Base-by-base conservation (phyloP, 768 basidiomycete genomes). In the Dioszegia aurantiaca region DNA sequence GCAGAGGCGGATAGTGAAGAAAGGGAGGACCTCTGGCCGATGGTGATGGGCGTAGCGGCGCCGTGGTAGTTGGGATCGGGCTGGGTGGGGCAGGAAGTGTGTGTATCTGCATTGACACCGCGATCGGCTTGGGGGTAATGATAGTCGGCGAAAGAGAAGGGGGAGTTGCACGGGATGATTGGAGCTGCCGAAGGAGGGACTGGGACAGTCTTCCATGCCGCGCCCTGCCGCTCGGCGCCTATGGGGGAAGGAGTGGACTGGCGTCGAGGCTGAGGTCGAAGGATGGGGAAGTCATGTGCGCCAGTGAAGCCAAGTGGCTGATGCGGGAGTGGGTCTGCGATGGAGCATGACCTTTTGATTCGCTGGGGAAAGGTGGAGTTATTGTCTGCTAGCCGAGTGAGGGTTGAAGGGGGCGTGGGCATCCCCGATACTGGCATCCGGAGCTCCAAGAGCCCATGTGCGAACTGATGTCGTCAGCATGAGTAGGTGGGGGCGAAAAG, bases 361-460 rank as follows among this genome's bases (percentile, higher is more conserved):
- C 19, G 46, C 26, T 28, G 44, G 23, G 21, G 40, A 42, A n/a
- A 21, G 40, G 40, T 8, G 17, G 33, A 17, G 48, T n/a, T 19
- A 17, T 33, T 51, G 33, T 19, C 3, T 43, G 21, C 24, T 10
- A 5, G 39, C 37, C 4, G 12, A 3, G 51, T 12, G 36, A 57
- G 44, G 14, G n/a, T n/a, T 11, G 36, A 17, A 27, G 56, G 45
- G 19, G 44, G 56, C 6, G 54, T 55, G 5, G 44, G 36, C 44
- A 40, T 40, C 9, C 44, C 45, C 12, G 47, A 39, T 3, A 40
- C 46, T 19, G 52, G 52, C 37, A n/a, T 27, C 12, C 64, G 61
- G 17, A 66, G 61, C 41, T 66, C 65, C 16, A 55, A 21, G 3
- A 59, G 36, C 1, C 65, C 65, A 61, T 66, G 65, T n/a, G 65